Evolutionary conservation across 305 asterid genomes (phyloP), one percentile per base, ranked within the genome.

Genomic region (Striga hermonthica): DNA sequence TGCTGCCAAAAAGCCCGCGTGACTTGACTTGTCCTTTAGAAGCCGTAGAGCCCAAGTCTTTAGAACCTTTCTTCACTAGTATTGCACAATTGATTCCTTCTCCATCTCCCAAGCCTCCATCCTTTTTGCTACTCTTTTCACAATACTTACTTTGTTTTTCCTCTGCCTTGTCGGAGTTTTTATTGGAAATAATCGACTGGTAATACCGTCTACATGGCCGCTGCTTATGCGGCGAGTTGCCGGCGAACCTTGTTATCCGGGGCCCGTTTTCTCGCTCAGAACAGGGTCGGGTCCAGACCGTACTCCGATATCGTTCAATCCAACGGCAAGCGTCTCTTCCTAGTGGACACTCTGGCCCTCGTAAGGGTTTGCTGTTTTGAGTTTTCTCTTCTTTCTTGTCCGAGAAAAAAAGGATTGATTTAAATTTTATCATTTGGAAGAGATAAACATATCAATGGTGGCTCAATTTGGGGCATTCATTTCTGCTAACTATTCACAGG

Each of bases 261-360:
- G 13, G 9, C 50, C 43, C 75, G 74, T 14, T 49, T 45, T 4
- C 5, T 9, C 15, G 56, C 40, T 15, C 65, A 61, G 37, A 47
- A 64, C 14, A 61, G 76, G 60, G 58, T 67, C 47, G 66, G 64
- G 38, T 57, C 50, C 65, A 67, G 83, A 35, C 48, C 47, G 53
- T 48, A 72, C 58, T 72, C 83, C 57, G 80, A 66, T 35, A 61
- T 62, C 52, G 69, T 41, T 41, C 36, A 70, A 28, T 64, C 78
- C 55, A 70, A 47, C 71, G 45, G 60, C 69, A 57, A 40, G 35
- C 76, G 81, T 47, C 67, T 67, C 72, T 67, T 76, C 73, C 74
- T 65, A 72, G 81, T 80, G 48, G 81, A 80, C 76, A 80, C 84
- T 45, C 52, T 80, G 71, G 74, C 84, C 36, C 76, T 78, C 3